Base-by-base conservation (phyloP, 2,329 filamentous ascomycete species). In the Parastagonospora avenae region DNA sequence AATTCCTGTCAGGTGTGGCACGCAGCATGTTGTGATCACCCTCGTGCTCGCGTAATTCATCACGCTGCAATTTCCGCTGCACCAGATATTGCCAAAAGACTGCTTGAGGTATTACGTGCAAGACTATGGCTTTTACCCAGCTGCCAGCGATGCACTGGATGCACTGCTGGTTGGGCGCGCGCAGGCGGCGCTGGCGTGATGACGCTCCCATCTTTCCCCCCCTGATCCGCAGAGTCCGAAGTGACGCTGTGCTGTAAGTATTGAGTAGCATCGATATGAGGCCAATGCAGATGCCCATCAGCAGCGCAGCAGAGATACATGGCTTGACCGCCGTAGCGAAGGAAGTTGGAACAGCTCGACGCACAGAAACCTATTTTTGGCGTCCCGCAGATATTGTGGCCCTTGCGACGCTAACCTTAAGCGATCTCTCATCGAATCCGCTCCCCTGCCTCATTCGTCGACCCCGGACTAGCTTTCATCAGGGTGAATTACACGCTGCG, bases 311-410 rank as follows among this genome's bases (percentile, higher is more conserved):
- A 38, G 14, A 16, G 44, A 39, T 45, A 44, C 47, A 48, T 54
- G 24, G 54, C 50, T 49, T 38, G 43, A 32, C 28, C 19, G 19
- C 19, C 19, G 19, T 24, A 24, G 19, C 19, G 19, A 24, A 24
- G 19, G 3, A 24, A 24, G 19, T 24, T 24, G 19, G 19, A 24
- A 24, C 37, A 19, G 37, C 37, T 39, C 50, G 53, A 62, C 50
- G 62, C 59, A 59, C 54, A 32, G 42, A 42, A 46, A 35, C 45
- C 66, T 67, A 71, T 67, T 66, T 65, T 66, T 66, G 60, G 58
- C 24, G 46, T 24, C 43, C 27, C 15, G 4, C 44, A 54, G 54
- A 67, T 63, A 60, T 64, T 58, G 55, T 52, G 46, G 55, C 53
- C 60, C 59, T 51, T 42, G 53, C 52, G 39, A 48, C 42, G 52